A percentile compares a stretch with the other conserved stretches of the same genome.
Conservation (phyloP, 257 asterid species). For the Ajuga chamaepitys region DNA sequence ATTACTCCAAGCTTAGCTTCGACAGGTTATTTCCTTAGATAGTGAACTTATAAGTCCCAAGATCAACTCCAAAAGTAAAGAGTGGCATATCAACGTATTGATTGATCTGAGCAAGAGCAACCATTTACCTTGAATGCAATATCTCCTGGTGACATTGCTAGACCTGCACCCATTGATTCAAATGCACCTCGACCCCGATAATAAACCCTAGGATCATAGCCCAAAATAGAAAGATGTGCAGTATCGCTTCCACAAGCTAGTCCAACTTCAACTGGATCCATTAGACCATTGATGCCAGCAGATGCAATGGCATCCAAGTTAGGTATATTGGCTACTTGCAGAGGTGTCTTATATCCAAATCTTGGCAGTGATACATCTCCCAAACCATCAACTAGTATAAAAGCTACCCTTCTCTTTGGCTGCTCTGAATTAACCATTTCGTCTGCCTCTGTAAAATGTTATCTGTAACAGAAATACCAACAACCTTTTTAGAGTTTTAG, state of each 20-base stretch:
- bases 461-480: no score
- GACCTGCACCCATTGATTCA: slow-evolving; percentile 97
- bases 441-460: neutral
- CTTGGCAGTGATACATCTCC: slow-evolving; percentile 89
- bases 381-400: slow-evolving; percentile 81
- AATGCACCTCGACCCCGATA: slow-evolving; percentile 98
- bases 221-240: slow-evolving; percentile 88
- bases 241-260: slow-evolving; percentile 97
- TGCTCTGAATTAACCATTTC: slow-evolving; percentile 57
- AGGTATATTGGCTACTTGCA: slow-evolving; percentile 67
- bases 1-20: neutral
- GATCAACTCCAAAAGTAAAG: neutral
- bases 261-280: slow-evolving; percentile 98
- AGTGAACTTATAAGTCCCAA: neutral
- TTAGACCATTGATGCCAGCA: slow-evolving; percentile 82
- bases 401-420: slow-evolving; percentile 84
- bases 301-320: slow-evolving; percentile 83
- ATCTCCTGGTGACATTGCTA: slow-evolving; percentile 95
- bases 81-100: neutral
- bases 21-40: neutral
- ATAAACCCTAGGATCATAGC: slow-evolving; percentile 84
- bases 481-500: no score
- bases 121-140: slow-evolving; percentile 79
- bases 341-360: slow-evolving; percentile 67
- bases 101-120: neutral